These are phyloP conservation scores for Aspergillus taichungensis DNA, from an alignment of 495 filamentous ascomycete genomes.

Conservation along the genomic window DNA sequence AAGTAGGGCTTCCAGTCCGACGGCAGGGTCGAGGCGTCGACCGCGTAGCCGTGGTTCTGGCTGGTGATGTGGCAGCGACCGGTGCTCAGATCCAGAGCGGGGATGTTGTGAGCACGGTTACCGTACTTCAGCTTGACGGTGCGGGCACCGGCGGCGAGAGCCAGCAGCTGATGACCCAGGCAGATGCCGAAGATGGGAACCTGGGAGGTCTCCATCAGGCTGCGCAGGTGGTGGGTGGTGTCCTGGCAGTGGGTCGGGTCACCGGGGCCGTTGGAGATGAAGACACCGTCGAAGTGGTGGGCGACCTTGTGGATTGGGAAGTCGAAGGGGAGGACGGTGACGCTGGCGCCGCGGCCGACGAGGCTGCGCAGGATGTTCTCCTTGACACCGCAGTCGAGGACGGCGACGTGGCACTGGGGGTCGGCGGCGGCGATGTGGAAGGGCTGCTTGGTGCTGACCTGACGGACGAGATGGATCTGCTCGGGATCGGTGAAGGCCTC, in stretches of 20 bases:
- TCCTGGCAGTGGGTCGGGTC: constrained; percentile 93
- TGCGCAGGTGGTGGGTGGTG: constrained; percentile 81
- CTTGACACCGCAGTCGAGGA: constrained; percentile 98
- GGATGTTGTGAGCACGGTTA: constrained; percentile 97
- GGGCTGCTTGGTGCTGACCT: constrained; percentile 93
- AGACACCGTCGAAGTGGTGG: constrained; percentile 94
- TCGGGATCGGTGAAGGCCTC: constrained; percentile 93
- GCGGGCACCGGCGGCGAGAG: constrained; percentile 68
- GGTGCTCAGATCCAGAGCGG: constrained; percentile 84
- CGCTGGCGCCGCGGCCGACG: constrained; percentile 75
- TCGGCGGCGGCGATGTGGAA: constrained; percentile 80
- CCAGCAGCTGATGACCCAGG: constrained; percentile 77
- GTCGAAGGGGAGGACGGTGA: constrained; percentile 91
- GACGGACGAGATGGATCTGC: constrained; percentile 89
- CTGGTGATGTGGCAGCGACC: constrained; percentile 97
- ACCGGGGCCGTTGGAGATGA: constrained; percentile 94
- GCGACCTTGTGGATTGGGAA: constrained; percentile 97
- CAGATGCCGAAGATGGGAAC: constrained; percentile 97
- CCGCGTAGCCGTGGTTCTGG: constrained; percentile 98
- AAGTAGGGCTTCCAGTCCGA: constrained; percentile 95
- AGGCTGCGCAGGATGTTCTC: constrained; percentile 97
- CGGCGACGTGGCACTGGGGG: constrained; percentile 80
- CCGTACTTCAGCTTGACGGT: constrained; percentile 96
- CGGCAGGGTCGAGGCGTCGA: constrained; percentile 75
- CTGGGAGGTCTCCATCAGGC: constrained; percentile 82